Percentiles rank a stretch among this genome's conserved stretches.
Conservation (phyloP, 768 basidiomycete species). For the Podaxis pistillaris region DNA sequence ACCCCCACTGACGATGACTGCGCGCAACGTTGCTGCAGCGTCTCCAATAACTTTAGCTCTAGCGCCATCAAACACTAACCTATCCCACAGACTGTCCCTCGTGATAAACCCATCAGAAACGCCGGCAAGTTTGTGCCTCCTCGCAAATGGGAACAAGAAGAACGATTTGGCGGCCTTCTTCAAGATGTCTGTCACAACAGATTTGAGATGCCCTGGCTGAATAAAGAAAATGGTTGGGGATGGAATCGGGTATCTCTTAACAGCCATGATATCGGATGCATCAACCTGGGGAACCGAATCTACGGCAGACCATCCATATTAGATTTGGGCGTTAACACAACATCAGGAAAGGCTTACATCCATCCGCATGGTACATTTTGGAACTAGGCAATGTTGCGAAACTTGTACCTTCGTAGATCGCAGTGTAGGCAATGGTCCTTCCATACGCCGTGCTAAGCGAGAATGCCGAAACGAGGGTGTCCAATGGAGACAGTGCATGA, state of each 20-base stretch:
- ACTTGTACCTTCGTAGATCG: conserved; percentile 71
- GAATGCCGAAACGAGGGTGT: conserved; percentile 77
- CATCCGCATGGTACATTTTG: conserved; percentile 45
- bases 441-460: conserved; percentile 77
- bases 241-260: conserved; percentile 54
- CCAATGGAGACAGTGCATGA: conserved; percentile 63
- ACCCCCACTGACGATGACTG: conserved; percentile 76
- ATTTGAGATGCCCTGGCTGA: conserved; percentile 58
- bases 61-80: conserved; percentile 68
- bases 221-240: conserved; percentile 81
- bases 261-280: conserved; percentile 47
- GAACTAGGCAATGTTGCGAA: conserved; percentile 66
- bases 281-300: conserved; percentile 24
- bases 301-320: neutral
- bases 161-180: conserved; percentile 52
- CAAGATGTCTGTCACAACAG: conserved; percentile 52
- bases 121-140: conserved; percentile 74
- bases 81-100: conserved; percentile 84
- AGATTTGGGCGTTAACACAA: neutral
- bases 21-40: conserved; percentile 59
- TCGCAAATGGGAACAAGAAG: conserved; percentile 60
- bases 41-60: conserved; percentile 60
- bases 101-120: conserved; percentile 73
- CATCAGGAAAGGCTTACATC: conserved; percentile 30
- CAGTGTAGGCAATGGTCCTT: conserved; percentile 74